Evolutionary conservation across 2,329 filamentous ascomycete species (phyloP), one percentile per base, ranked within the genome.

Genomic region (Domatiomyces catenatus): DNA sequence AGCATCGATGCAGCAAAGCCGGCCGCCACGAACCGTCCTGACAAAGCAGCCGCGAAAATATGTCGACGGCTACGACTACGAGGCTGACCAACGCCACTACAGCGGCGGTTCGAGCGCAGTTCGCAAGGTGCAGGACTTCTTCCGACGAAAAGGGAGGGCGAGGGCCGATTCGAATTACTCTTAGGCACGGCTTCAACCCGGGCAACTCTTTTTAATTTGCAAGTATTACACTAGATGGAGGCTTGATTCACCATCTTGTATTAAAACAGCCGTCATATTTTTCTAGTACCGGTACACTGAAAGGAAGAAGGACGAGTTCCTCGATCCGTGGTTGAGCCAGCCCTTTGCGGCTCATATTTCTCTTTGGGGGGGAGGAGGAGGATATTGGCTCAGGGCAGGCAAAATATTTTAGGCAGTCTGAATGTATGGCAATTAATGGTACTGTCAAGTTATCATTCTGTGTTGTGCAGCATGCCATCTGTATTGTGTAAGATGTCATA

Each of bases 121-220:
- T 12, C 83, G 89, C 65, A 81, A 87, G 63, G 92, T 98, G 42
- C 96, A 98, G 89, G 90, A 98, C 69, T 94, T 96, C 68, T 98
- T 98, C 73, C 77, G 92, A 60, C 77, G 89, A 65, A 79, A 89
- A 64, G 86, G 85, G 50, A 87, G 83, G 69, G 86, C 82, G 59
- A 75, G 84, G 62, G 77, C 75, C 50, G 69, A 66, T 26, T 67
- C 69, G 36, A 67, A 69, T 18, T 52, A 54, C 20, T 50, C 46
- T 51, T 50, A 45, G 47, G 15, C 18, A 5, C 8, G 10, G 12
- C 32, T 39, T 39, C 32, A 15, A 10, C 10, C 32, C 10, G 12
- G 32, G 10, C 15, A 39, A 39, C 32, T 39, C 2, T 39, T 8
- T 12, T 39, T 39, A 10, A 15, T 15, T 39, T 39, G 10, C 32